phyloP scores from a whole-genome alignment of 1,284 basidiomycete genomes.

The Ganoderma meredithae region DNA sequence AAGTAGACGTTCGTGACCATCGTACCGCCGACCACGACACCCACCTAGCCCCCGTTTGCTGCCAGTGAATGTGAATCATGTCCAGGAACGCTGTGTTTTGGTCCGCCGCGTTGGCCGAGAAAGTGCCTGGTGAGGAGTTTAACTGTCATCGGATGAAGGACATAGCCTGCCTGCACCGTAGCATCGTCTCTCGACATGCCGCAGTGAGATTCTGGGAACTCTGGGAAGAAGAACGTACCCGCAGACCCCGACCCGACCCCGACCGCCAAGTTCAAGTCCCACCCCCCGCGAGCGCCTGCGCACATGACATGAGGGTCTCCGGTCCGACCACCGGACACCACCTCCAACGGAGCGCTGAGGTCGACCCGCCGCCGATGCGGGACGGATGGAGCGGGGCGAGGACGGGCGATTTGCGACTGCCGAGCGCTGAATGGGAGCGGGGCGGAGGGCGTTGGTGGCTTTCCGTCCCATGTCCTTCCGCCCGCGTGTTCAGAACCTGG shows the following conservation, averaged over 20 bases:
- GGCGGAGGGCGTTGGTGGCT: constrained; percentile 9
- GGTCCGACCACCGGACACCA: constrained; percentile 20
- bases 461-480: constrained; percentile 19
- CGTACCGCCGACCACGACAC: background rate
- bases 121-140: constrained; percentile 1
- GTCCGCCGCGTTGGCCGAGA: constrained; percentile 16
- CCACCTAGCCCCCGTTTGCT: background rate
- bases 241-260: constrained; percentile 8
- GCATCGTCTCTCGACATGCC: constrained; percentile 16
- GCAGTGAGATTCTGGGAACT: constrained; percentile 9
- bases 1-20: background rate
- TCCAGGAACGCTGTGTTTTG: background rate
- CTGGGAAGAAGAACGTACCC: constrained; percentile 16
- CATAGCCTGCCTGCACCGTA: constrained; percentile 9
- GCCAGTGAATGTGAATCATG: no score
- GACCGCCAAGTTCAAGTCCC: background rate
- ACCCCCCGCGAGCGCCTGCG: constrained; percentile 3
- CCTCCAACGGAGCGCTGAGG: constrained; percentile 12
- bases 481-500: constrained; percentile 9
- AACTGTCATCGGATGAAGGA: background rate
- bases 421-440: background rate
- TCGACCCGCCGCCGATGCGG: constrained; percentile 4
- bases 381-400: background rate
- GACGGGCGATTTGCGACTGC: background rate
- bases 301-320: constrained; percentile 24